A percentile compares a stretch with the other conserved stretches of the same genome.
These are phyloP conservation scores for Carex parvula DNA, from an alignment of 176 grass and related monocot species.

Conservation along the genomic window DNA sequence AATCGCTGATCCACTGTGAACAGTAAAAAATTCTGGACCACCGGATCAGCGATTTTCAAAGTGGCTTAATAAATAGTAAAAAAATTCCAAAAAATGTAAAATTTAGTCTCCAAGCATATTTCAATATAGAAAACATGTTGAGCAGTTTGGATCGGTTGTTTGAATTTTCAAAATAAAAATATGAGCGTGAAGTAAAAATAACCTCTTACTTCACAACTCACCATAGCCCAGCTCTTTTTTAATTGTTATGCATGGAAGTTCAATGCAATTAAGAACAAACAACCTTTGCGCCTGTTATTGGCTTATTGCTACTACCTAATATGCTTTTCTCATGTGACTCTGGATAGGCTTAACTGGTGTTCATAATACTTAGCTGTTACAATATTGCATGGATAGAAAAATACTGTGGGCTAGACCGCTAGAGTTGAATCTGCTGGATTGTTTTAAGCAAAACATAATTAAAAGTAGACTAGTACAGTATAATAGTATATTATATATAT, in stretches of 20 bases:
- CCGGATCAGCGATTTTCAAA: too few species aligned
- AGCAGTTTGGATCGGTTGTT: too few species aligned
- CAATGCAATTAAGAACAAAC: not conserved
- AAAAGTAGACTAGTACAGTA: not conserved
- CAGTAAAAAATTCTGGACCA: too few species aligned
- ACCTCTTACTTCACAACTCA: too few species aligned
- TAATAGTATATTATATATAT: not conserved
- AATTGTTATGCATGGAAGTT: not conserved
- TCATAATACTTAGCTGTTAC: not conserved
- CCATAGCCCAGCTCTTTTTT: too few species aligned
- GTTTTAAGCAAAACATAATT: not conserved
- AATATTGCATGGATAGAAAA: not conserved
- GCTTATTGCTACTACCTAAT: not conserved
- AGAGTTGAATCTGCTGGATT: not conserved
- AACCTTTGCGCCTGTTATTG: not conserved
- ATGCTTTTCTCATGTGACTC: conserved; percentile 10
- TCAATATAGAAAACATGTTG: too few species aligned
- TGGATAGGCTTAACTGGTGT: not conserved
- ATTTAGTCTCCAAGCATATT: too few species aligned
- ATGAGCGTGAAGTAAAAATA: too few species aligned
- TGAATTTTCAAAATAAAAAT: too few species aligned
- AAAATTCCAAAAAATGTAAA: too few species aligned
- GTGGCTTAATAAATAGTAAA: too few species aligned
- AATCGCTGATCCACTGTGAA: too few species aligned
- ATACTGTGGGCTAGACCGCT: conserved; percentile 2